A percentile compares a stretch with the other conserved stretches of the same genome.
These are phyloP conservation scores for Salix udensis DNA, from an alignment of 345 rosid species.

Conservation along the genomic window DNA sequence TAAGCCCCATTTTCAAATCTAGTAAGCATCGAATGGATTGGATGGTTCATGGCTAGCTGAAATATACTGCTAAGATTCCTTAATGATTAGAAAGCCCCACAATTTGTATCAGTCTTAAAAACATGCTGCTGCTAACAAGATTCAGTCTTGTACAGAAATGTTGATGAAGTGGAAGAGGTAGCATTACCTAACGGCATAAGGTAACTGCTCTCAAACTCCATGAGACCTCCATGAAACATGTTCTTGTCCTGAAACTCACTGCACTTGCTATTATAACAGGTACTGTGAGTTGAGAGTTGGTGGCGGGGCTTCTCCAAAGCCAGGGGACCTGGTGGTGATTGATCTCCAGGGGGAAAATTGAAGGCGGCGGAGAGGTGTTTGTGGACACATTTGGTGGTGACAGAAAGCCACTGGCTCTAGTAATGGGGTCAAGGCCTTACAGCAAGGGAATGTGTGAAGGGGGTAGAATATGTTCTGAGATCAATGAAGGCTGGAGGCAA, in stretches of 20 bases:
- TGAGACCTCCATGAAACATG: background rate
- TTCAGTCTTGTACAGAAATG: slow-evolving; percentile 45
- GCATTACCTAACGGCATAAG: slow-evolving; percentile 79
- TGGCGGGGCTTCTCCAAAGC: slow-evolving; percentile 69
- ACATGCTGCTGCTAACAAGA: background rate
- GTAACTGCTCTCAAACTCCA: slow-evolving; percentile 24
- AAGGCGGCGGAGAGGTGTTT: slow-evolving; percentile 56
- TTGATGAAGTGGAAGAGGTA: slow-evolving; percentile 64
- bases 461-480: slow-evolving; percentile 60
- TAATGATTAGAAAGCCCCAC: no score
- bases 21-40: no score
- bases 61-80: no score
- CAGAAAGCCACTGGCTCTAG: slow-evolving; percentile 64
- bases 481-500: slow-evolving; percentile 87
- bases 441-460: slow-evolving; percentile 85
- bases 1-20: no score
- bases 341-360: slow-evolving; percentile 63
- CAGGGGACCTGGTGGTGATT: slow-evolving; percentile 84
- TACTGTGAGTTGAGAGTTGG: slow-evolving; percentile 80
- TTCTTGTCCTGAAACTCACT: background rate
- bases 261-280: slow-evolving; percentile 33
- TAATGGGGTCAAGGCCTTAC: slow-evolving; percentile 78
- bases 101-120: background rate
- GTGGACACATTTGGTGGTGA: slow-evolving; percentile 60
- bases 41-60: no score